Base-by-base conservation (phyloP, 1,284 basidiomycete species). In the Ustilago crameri region DNA sequence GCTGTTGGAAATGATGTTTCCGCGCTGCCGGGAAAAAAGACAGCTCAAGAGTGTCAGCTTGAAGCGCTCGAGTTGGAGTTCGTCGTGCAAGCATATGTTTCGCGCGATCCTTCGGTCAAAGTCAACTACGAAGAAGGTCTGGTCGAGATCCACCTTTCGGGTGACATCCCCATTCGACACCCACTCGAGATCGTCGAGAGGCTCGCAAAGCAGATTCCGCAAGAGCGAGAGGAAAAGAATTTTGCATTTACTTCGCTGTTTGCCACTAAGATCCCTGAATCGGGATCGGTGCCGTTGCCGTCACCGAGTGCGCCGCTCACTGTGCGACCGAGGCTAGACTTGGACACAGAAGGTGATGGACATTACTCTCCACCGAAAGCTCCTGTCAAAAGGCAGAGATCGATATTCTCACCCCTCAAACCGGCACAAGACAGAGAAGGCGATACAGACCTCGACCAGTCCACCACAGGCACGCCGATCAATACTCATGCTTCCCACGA, bases 51-150 rank as follows among this genome's bases (percentile, higher is more conserved):
- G 22, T 55, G 49, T 32, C 64, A 72, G 43, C 52, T 72, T 5
- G 69, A 72, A 44, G 69, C 69, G 30, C 46, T 72, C 0, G 69
- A 72, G 23, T 46, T 72, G 5, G 69, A 72, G 30, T 73, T 73
- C 20, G 70, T 73, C 1, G 70, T 73, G 0, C 61, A 64, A 26
- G 70, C 70, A 0, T 73, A 65, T 15, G 46, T 73, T 12, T 63
- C 64, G 0, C 30, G 51, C 3, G 70, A 73, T 22, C 70, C 70
- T 3, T 60, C 70, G 3, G 70, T 73, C 18, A 68, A 51, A 7
- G 65, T 73, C 30, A 48, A 64, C 15, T 35, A 69, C 49, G 56
- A 73, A 3, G 38, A 48, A 12, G 70, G 65, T n/a, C 18, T 64
- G 42, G 65, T 73, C 35, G 65, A 68, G 41, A 55, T 73, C 53